Conservation (phyloP, 2,329 filamentous ascomycete genomes). For the Aspergillus candidus region DNA sequence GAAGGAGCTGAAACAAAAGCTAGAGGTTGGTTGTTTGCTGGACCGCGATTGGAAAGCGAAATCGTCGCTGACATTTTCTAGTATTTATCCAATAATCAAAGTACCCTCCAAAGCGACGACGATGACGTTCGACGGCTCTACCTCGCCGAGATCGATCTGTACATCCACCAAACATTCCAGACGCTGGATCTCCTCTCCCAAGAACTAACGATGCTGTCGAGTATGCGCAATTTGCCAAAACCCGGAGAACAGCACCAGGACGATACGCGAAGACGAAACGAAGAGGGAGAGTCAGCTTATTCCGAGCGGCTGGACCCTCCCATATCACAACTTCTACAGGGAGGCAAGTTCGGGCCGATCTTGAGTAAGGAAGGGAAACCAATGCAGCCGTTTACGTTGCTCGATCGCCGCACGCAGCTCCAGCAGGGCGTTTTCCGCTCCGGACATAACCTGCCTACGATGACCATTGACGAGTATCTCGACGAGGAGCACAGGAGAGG, state of each 20-base stretch:
- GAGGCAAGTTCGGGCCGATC: conserved; percentile 59
- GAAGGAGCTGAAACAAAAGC: conserved; percentile 73
- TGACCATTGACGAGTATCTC: conserved; percentile 96
- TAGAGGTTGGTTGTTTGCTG: conserved; percentile 54
- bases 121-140: conserved; percentile 74
- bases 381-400: conserved; percentile 81
- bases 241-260: conserved; percentile 27
- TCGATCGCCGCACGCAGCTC: conserved; percentile 69
- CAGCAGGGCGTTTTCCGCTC: conserved; percentile 77
- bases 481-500: conserved; percentile 82
- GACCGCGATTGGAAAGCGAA: conserved; percentile 1
- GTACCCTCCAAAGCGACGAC: conserved; percentile 67
- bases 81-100: conserved; percentile 56
- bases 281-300: conserved; percentile 51
- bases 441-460: conserved; percentile 90
- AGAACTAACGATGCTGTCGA: conserved; percentile 74
- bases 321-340: conserved; percentile 45
- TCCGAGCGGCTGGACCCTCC: conserved; percentile 69
- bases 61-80: conserved; percentile 35
- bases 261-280: conserved; percentile 41
- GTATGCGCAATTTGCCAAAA: conserved; percentile 52
- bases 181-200: conserved; percentile 79
- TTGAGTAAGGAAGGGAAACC: conserved; percentile 76
- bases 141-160: conserved; percentile 66
- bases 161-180: conserved; percentile 75